phyloP scores from a whole-genome alignment of 208 protist species.

The Crithidia brevicula region DNA sequence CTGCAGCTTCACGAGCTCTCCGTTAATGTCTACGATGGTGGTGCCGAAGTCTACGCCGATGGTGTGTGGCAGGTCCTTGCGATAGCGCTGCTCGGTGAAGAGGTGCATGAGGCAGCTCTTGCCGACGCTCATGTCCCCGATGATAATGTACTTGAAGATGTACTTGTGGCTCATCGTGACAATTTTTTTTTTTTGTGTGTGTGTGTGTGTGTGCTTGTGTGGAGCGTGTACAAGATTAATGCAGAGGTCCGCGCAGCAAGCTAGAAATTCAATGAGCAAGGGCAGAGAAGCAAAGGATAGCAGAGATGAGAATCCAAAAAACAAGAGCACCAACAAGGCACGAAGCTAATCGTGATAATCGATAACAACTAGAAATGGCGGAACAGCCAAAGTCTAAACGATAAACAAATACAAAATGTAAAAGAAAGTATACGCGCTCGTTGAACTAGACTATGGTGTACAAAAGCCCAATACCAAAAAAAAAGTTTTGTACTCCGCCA shows the following conservation, averaged over 20 bases:
- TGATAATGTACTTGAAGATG: conserved; percentile 99
- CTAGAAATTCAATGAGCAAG: too few relatives aligned
- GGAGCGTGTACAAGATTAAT: too few relatives aligned
- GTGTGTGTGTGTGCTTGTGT: too few relatives aligned
- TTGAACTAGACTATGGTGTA: too few relatives aligned
- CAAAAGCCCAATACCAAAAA: too few relatives aligned
- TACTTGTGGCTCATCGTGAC: conserved; percentile 84
- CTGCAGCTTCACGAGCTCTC: conserved; percentile 97
- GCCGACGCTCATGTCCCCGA: conserved; percentile 97
- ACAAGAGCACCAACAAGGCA: too few relatives aligned
- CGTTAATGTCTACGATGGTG: conserved; percentile 94
- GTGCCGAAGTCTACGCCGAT: conserved; percentile 99
- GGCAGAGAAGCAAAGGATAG: not conserved
- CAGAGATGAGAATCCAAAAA: not conserved
- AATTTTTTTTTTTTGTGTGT: too few relatives aligned
- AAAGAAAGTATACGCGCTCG: too few relatives aligned
- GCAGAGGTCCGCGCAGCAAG: too few relatives aligned
- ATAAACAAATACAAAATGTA: conserved; percentile 1
- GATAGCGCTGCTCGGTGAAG: conserved; percentile 98
- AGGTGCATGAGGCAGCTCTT: conserved; percentile 98
- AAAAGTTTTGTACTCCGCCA: not conserved
- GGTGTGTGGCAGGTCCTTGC: conserved; percentile 95
- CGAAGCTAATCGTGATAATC: too few relatives aligned
- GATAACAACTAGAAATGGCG: not conserved
- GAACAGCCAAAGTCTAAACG: not conserved